Percentiles rank a stretch among this genome's conserved stretches.
Evolutionary conservation across 208 protist genomes (phyloP).

Genomic region (Leptomonas seymouri): DNA sequence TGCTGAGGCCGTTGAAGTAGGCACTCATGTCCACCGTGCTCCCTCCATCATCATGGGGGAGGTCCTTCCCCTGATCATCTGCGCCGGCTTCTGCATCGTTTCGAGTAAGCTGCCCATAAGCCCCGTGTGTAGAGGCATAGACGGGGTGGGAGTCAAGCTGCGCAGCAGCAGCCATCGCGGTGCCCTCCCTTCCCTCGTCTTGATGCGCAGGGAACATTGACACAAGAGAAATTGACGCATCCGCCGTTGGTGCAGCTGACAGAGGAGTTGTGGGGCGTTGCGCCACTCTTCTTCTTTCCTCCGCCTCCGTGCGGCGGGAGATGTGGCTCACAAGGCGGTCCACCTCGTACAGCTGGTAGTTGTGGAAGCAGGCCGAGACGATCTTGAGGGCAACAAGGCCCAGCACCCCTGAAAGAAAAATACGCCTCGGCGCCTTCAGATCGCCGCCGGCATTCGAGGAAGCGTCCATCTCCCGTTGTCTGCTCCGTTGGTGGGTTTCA

Average conservation of each 20-base stretch:
- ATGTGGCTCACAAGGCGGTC: slow-evolving; percentile 21
- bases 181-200: no score
- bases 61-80: not conserved
- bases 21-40: slow-evolving; percentile 10
- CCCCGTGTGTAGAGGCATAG: no score
- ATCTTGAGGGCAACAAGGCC: slow-evolving; percentile 18
- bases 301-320: slow-evolving; percentile 1
- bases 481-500: not conserved
- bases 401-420: slow-evolving; percentile 9
- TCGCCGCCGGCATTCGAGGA: slow-evolving; percentile 4
- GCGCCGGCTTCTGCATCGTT: not conserved
- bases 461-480: slow-evolving; percentile 10
- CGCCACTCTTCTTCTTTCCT: not conserved
- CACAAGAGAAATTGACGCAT: no score
- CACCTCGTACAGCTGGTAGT: slow-evolving; percentile 30
- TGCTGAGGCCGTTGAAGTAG: slow-evolving; percentile 15
- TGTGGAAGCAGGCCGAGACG: slow-evolving; percentile 17
- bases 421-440: slow-evolving; percentile 2
- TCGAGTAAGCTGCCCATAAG: not conserved
- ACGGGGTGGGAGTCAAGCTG: no score
- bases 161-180: no score
- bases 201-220: no score
- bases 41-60: not conserved
- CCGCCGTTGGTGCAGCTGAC: no score
- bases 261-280: not conserved